Conservation (phyloP, 163 green algal genomes). For the Chlamydomonas reinhardtii region DNA sequence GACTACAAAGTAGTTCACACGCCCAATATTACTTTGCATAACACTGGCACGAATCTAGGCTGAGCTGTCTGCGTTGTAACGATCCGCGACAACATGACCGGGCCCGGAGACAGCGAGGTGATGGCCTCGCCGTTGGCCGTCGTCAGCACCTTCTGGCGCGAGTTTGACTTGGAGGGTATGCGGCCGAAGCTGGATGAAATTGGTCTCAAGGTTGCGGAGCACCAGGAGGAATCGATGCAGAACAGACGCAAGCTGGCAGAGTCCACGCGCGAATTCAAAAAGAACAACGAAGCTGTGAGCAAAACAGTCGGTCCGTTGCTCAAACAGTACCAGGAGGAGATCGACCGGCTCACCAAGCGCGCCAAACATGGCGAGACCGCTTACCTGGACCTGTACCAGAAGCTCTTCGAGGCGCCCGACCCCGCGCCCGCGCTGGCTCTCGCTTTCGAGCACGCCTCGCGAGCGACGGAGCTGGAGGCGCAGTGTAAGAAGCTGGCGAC, state of each 20-base stretch:
- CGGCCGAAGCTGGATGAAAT: slow-evolving; percentile 86
- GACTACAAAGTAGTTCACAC: no score
- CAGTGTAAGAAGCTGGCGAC: slow-evolving; percentile 68
- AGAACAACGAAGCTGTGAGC: slow-evolving; percentile 59
- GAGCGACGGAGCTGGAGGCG: slow-evolving; percentile 74
- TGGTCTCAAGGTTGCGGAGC: slow-evolving; percentile 86
- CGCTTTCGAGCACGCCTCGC: slow-evolving; percentile 68
- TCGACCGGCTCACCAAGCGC: slow-evolving; percentile 80
- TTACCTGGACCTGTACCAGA: slow-evolving; percentile 93
- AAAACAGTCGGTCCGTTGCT: slow-evolving; percentile 79
- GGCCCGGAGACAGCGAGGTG: background rate
- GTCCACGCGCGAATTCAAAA: slow-evolving; percentile 72
- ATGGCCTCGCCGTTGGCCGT: slow-evolving; percentile 42
- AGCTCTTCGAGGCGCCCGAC: slow-evolving; percentile 93
- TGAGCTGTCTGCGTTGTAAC: no score
- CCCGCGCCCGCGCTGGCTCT: slow-evolving; percentile 78
- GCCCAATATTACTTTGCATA: no score
- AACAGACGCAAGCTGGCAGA: slow-evolving; percentile 87
- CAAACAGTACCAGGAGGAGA: slow-evolving; percentile 94
- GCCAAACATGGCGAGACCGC: slow-evolving; percentile 73
- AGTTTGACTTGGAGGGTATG: slow-evolving; percentile 89
- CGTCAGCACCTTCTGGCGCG: slow-evolving; percentile 73
- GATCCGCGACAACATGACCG: no score
- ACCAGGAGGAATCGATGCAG: slow-evolving; percentile 88
- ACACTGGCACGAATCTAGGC: no score